Evolutionary conservation across 805 yeast genomes (phyloP), one percentile per base, ranked within the genome.

Genomic region (Spencermartinsiella europaea): DNA sequence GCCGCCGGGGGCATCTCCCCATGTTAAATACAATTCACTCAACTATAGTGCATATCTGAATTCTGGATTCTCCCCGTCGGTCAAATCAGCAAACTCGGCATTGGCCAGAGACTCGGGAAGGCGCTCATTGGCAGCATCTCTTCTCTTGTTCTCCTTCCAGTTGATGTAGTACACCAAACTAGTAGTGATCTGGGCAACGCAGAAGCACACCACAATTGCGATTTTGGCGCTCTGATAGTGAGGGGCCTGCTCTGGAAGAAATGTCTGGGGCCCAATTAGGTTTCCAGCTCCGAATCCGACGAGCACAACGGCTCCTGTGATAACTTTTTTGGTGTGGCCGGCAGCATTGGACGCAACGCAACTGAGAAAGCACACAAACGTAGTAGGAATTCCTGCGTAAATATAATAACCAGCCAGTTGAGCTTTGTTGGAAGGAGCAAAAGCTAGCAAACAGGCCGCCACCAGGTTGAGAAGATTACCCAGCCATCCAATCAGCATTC

Each of bases 261-360:
- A 85, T 16, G 84, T 72, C 63, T 82, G 88, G 3, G 93, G 89
- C 2, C 90, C 91, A 47, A 81, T 74, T 34, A 83, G 68, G 61
- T 82, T 80, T 14, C 87, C 85, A 38, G 78, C 75, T 35, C 85
- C 79, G 60, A 81, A 85, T 3, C 79, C 83, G 48, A 83, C 72
- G 62, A 84, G 71, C 40, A 74, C 74, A 31, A 80, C 61, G 4
- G 83, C 81, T 44, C 78, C 76, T 21, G 78, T 72, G 3, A 79
- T 72, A 53, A 80, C 71, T 55, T 83, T 80, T 63, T 85, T 85
- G n/a, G 90, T 83, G 51, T 79, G 76, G 10, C 93, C 93, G 1
- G 89, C 80, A 31, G 81, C 74, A 60, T 84, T 74, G 2, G 77
- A 67, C 22, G 69, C 63, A 45, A 70, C 61, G 38, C 63, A 53